A percentile compares a stretch with the other conserved stretches of the same genome.
These are phyloP conservation scores for Lasiosphaeria hispida DNA, from an alignment of 495 filamentous ascomycete species.

Conservation along the genomic window DNA sequence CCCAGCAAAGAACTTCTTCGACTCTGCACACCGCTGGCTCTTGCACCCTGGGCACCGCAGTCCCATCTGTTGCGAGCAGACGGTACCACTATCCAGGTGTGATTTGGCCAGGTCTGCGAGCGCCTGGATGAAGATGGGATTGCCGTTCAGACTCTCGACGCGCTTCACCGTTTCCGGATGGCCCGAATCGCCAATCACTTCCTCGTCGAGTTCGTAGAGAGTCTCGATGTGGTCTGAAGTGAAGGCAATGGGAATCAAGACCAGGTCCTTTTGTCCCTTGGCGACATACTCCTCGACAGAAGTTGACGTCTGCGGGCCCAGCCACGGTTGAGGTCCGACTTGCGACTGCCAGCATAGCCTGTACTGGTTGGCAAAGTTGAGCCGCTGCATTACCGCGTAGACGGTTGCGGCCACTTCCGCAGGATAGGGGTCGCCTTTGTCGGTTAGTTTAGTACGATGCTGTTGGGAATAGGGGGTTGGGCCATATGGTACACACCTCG, in stretches of 20 bases:
- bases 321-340: conserved; percentile 92
- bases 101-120: conserved; percentile 80
- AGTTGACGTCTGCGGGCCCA: conserved; percentile 86
- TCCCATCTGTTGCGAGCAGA: conserved; percentile 77
- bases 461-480: not conserved
- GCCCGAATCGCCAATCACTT: conserved; percentile 89
- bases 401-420: conserved; percentile 98
- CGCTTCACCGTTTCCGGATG: conserved; percentile 78
- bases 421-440: conserved; percentile 86
- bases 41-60: conserved; percentile 92
- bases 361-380: conserved; percentile 84
- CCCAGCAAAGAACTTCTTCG: conserved; percentile 88
- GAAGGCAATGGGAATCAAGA: conserved; percentile 95
- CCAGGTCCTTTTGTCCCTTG: conserved; percentile 85
- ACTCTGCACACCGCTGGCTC: conserved; percentile 83
- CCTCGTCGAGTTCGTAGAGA: conserved; percentile 89
- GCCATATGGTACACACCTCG: conserved; percentile 52
- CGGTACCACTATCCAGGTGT: conserved; percentile 68
- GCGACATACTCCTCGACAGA: conserved; percentile 87
- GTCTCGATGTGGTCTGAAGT: conserved; percentile 99
- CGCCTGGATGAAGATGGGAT: conserved; percentile 84
- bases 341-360: conserved; percentile 97
- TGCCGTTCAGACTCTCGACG: conserved; percentile 90
- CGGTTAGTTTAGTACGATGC: not conserved
- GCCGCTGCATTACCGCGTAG: conserved; percentile 88